A percentile compares a stretch with the other conserved stretches of the same genome.
These are phyloP conservation scores for Marvania coccoides DNA, from an alignment of 139 green algal species.

Conservation along the genomic window DNA sequence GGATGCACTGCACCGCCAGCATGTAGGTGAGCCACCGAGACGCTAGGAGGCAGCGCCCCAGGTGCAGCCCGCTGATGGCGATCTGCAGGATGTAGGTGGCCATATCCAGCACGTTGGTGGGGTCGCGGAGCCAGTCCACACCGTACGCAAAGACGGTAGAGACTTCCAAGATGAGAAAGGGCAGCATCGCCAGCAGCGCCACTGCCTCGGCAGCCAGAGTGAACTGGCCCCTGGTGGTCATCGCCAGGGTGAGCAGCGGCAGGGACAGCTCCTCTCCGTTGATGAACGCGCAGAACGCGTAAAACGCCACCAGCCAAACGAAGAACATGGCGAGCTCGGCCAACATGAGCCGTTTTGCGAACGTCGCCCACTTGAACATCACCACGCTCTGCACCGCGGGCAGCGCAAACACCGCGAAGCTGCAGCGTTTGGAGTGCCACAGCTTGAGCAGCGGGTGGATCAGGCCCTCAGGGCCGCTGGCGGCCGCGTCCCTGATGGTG, in stretches of 20 bases:
- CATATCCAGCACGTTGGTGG: conserved; percentile 39
- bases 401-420: conserved; percentile 13
- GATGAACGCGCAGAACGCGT: conserved; percentile 26
- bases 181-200: conserved; percentile 35
- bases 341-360: not conserved
- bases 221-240: conserved; percentile 9
- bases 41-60: conserved; percentile 25
- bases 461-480: conserved; percentile 32
- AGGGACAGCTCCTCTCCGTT: conserved; percentile 28
- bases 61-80: conserved; percentile 32
- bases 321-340: not conserved
- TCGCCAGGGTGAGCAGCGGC: conserved; percentile 22
- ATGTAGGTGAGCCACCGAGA: conserved; percentile 22
- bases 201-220: conserved; percentile 21
- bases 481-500: conserved; percentile 39
- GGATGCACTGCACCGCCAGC: conserved; percentile 16
- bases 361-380: not conserved
- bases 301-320: conserved; percentile 36
- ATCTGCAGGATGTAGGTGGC: conserved; percentile 20
- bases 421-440: conserved; percentile 27
- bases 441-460: conserved; percentile 41
- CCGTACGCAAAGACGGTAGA: conserved; percentile 35
- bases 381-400: conserved; percentile 8
- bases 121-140: conserved; percentile 6
- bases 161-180: conserved; percentile 39